These are phyloP conservation scores for Neofusicoccum ribis DNA, from an alignment of 2,329 filamentous ascomycete genomes.

Conservation along the genomic window DNA sequence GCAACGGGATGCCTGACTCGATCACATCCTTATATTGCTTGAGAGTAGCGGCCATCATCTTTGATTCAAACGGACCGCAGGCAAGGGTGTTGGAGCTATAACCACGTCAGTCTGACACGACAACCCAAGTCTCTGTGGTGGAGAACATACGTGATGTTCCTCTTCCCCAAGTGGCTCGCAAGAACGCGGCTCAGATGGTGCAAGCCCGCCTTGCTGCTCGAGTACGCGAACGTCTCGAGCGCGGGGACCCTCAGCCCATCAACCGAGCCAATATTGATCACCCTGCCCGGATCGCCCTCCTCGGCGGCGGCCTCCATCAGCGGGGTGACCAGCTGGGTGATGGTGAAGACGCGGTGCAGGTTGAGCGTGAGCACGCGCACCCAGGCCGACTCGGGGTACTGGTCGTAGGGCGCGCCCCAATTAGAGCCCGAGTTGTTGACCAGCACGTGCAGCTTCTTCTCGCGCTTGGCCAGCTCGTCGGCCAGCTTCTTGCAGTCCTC, in stretches of 20 bases:
- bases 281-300: constrained; percentile 51
- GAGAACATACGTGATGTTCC: constrained; percentile 52
- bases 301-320: constrained; percentile 57
- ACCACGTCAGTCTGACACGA: constrained; percentile 26
- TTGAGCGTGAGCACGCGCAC: constrained; percentile 60
- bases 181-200: constrained; percentile 66
- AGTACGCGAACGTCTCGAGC: constrained; percentile 62
- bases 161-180: constrained; percentile 60
- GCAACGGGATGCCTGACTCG: constrained; percentile 61
- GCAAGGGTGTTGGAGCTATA: constrained; percentile 63
- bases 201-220: constrained; percentile 62
- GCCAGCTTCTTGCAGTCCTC: constrained; percentile 60
- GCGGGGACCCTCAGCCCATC: constrained; percentile 63
- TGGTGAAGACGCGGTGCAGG: constrained; percentile 66
- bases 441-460: constrained; percentile 59
- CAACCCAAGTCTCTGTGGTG: neutral
- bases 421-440: constrained; percentile 67
- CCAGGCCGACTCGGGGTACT: constrained; percentile 56
- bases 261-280: constrained; percentile 67
- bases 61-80: constrained; percentile 70
- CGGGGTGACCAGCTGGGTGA: constrained; percentile 63
- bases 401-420: constrained; percentile 62
- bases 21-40: constrained; percentile 58
- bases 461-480: constrained; percentile 55
- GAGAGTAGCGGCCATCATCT: constrained; percentile 73